A percentile compares a stretch with the other conserved stretches of the same genome.
These are phyloP conservation scores for Zelopaecilomyces penicillatus DNA, from an alignment of 2,329 filamentous ascomycete genomes.

Conservation along the genomic window DNA sequence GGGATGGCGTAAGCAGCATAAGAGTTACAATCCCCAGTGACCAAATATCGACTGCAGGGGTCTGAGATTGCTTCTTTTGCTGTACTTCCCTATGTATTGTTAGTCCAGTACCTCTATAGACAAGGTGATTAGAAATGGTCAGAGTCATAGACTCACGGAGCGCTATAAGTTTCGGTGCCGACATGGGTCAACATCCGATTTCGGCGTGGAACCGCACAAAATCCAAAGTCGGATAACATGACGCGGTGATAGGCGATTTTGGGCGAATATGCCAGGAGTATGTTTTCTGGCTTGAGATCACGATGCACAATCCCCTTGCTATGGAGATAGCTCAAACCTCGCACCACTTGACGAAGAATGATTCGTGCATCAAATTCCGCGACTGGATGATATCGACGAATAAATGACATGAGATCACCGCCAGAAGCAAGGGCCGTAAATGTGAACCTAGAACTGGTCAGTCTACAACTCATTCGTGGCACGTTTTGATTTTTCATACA, in stretches of 20 bases:
- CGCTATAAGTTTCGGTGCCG: constrained; percentile 39
- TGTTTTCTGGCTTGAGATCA: constrained; percentile 47
- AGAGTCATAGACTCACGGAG: constrained; percentile 34
- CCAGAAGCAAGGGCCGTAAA: constrained; percentile 50
- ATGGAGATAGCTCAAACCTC: constrained; percentile 40
- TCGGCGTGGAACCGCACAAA: constrained; percentile 33
- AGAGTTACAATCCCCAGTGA: constrained; percentile 40
- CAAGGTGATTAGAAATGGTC: background rate
- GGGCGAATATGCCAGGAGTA: constrained; percentile 40
- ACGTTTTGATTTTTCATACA: constrained; percentile 26
- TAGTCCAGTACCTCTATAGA: background rate
- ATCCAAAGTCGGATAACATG: constrained; percentile 45
- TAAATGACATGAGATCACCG: constrained; percentile 44
- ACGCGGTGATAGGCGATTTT: constrained; percentile 34
- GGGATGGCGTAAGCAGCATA: constrained; percentile 22
- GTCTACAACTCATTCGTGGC: too few species aligned
- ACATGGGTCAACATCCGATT: constrained; percentile 36
- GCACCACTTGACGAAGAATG: constrained; percentile 40
- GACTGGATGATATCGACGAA: constrained; percentile 27
- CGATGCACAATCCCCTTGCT: constrained; percentile 41
- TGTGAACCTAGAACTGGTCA: constrained; percentile 33
- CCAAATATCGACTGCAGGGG: constrained; percentile 41
- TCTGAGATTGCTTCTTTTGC: constrained; percentile 18
- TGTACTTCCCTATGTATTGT: constrained; percentile 29
- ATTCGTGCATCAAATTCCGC: constrained; percentile 34